A percentile compares a stretch with the other conserved stretches of the same genome.
Conservation (phyloP, 345 rosid species). For the Limnanthes douglasii region DNA sequence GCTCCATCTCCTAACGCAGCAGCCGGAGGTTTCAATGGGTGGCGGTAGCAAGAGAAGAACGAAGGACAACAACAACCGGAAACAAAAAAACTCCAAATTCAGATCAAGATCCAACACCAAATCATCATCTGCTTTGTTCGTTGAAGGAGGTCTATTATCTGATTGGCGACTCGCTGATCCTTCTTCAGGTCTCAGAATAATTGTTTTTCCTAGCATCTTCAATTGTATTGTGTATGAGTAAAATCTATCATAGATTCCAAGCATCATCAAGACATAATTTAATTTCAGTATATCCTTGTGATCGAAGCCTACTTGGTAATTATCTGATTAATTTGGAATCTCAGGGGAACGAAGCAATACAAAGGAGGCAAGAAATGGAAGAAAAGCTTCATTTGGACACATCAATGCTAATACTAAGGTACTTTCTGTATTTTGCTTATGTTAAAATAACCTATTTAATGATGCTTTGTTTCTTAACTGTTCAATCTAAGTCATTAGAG, state of each 20-base stretch:
- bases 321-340: neutral
- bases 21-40: too few relatives aligned
- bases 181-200: conserved; percentile 13
- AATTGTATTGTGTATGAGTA: conserved; percentile 23
- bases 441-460: too few relatives aligned
- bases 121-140: conserved; percentile 34
- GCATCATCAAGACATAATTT: too few relatives aligned
- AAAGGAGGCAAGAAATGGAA: neutral
- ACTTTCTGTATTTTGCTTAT: neutral
- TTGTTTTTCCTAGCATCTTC: conserved; percentile 11
- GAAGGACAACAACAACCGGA: conserved; percentile 12
- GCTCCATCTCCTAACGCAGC: too few relatives aligned
- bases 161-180: conserved; percentile 27
- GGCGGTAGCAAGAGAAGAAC: conserved; percentile 39
- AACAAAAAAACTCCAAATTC: conserved; percentile 11
- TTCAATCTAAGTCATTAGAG: too few relatives aligned
- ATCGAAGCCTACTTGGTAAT: too few relatives aligned
- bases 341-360: neutral
- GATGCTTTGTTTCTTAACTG: too few relatives aligned
- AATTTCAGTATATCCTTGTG: too few relatives aligned
- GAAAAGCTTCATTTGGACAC: neutral
- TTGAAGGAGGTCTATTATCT: conserved; percentile 61
- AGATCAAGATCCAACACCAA: conserved; percentile 10
- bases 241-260: conserved; percentile 24
- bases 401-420: neutral